phyloP scores from a whole-genome alignment of 148 eudicot species.

The Cornus suecica region DNA sequence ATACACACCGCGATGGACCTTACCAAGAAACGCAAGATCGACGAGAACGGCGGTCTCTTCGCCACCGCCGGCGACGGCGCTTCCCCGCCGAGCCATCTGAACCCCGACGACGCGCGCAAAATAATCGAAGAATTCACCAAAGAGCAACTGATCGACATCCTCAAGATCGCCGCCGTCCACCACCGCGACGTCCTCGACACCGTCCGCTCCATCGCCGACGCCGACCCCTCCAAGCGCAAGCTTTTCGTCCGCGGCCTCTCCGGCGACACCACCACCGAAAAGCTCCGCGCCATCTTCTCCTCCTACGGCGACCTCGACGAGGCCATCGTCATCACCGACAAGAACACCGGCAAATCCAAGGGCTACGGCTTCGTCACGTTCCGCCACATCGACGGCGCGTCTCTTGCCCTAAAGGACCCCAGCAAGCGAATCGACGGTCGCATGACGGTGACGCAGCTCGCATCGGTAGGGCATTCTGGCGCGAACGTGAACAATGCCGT shows the following conservation, averaged over 20 bases:
- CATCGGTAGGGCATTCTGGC: conserved; percentile 42
- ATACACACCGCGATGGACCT: conserved; percentile 33
- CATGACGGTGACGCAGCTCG: conserved; percentile 77
- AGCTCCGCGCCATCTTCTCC: conserved; percentile 46
- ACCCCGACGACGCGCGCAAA: conserved; percentile 54
- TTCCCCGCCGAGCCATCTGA: conserved; percentile 26
- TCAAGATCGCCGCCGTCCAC: conserved; percentile 47
- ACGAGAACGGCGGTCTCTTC: conserved; percentile 53
- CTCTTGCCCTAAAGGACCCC: conserved; percentile 62
- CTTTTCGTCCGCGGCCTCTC: conserved; percentile 86
- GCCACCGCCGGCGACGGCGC: conserved; percentile 9
- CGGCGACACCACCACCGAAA: conserved; percentile 61
- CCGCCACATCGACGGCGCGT: conserved; percentile 71
- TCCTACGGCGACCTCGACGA: conserved; percentile 70
- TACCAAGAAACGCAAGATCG: conserved; percentile 79
- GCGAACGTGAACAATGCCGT: conserved; percentile 20
- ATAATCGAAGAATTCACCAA: conserved; percentile 50
- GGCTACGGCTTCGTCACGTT: conserved; percentile 89
- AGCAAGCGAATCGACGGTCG: conserved; percentile 88
- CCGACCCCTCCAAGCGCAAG: conserved; percentile 65
- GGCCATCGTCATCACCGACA: conserved; percentile 73
- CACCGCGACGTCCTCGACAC: conserved; percentile 55
- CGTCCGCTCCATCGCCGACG: conserved; percentile 70
- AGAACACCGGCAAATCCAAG: conserved; percentile 56
- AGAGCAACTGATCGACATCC: conserved; percentile 53